phyloP scores from a whole-genome alignment of 108 stramenopile genomes.

The Cyclotella kingstonii region DNA sequence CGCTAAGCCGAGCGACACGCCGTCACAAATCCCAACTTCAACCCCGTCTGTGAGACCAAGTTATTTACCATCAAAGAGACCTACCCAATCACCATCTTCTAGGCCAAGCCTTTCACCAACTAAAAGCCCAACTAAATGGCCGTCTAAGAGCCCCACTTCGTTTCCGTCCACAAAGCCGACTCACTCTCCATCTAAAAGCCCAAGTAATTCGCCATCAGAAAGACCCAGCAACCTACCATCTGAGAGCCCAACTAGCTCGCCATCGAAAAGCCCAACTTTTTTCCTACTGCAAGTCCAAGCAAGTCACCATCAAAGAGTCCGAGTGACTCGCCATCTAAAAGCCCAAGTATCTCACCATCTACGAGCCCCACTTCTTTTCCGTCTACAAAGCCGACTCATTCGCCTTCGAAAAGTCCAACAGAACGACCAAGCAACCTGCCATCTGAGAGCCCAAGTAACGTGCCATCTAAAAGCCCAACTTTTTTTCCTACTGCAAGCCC shows the following conservation, averaged over 20 bases:
- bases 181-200: neutral
- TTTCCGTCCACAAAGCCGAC: neutral
- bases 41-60: neutral
- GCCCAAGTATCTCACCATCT: conserved; percentile 1
- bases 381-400: neutral
- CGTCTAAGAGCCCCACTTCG: neutral
- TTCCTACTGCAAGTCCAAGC: no score
- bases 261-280: neutral
- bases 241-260: neutral
- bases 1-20: no score
- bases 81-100: neutral
- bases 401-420: neutral
- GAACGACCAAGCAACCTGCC: neutral
- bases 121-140: neutral
- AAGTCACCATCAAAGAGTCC: neutral
- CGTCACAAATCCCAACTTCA: no score
- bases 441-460: neutral
- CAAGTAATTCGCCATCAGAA: neutral
- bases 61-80: neutral
- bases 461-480: neutral
- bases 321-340: neutral
- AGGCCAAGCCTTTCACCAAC: neutral
- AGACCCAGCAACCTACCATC: neutral
- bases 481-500: neutral
- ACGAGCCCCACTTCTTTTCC: neutral